Conservation (phyloP, 441 rosid genomes). For the Omphalea diandra region DNA sequence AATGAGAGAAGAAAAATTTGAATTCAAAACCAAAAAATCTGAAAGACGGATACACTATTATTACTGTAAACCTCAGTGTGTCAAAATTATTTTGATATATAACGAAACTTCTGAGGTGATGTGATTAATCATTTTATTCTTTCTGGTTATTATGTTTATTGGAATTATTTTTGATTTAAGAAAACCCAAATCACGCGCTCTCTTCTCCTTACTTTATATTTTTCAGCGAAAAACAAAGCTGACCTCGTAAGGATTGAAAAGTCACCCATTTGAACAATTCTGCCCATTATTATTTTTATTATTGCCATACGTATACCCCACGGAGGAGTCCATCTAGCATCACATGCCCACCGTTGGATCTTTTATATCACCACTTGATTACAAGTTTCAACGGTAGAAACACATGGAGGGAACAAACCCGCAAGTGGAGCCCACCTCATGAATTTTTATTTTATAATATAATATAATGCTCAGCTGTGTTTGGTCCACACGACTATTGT, state of each 20-base stretch:
- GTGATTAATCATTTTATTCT: too few species aligned
- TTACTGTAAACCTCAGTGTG: too few species aligned
- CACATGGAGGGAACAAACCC: background rate
- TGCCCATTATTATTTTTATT: background rate
- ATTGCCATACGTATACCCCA: background rate
- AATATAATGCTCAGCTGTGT: slow-evolving; percentile 26
- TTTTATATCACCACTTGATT: background rate
- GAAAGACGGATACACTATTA: too few species aligned
- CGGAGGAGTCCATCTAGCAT: slow-evolving; percentile 11
- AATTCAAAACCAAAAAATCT: too few species aligned
- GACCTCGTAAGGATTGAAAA: slow-evolving; percentile 6
- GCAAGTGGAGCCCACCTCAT: slow-evolving; percentile 25
- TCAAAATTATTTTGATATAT: too few species aligned
- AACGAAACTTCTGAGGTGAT: too few species aligned
- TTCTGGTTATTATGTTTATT: too few species aligned
- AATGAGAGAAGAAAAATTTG: too few species aligned
- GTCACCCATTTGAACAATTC: slow-evolving; percentile 8
- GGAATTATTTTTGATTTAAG: background rate
- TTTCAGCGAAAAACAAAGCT: background rate
- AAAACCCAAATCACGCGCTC: slow-evolving; percentile 12
- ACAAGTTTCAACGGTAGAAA: slow-evolving; percentile 25
- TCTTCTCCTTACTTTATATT: too few species aligned
- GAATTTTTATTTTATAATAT: background rate
- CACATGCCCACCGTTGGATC: slow-evolving; percentile 33
- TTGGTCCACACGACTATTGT: too few species aligned